Conservation (phyloP, 805 yeast species). For the Tetrapisispora taiwanensis region DNA sequence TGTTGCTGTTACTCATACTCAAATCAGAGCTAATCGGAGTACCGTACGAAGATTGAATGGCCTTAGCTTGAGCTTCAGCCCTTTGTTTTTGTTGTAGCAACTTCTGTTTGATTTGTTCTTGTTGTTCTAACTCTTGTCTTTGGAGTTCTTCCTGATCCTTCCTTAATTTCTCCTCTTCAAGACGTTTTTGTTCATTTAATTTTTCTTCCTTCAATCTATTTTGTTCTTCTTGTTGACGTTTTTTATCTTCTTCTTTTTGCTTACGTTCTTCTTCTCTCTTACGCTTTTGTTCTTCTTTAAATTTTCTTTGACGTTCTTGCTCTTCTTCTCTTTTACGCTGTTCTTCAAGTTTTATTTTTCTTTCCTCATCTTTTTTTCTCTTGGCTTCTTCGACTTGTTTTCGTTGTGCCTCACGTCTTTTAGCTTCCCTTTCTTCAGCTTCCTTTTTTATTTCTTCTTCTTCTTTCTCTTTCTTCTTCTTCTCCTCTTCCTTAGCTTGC, state of each 20-base stretch:
- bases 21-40: neutral
- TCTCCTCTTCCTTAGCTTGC: slow-evolving; percentile 53
- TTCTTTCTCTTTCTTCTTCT: slow-evolving; percentile 45
- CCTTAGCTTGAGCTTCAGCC: neutral
- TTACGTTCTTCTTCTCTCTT: slow-evolving; percentile 32
- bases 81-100: neutral
- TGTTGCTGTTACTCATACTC: neutral
- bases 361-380: slow-evolving; percentile 32
- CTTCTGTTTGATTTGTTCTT: neutral
- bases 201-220: slow-evolving; percentile 20
- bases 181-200: slow-evolving; percentile 20
- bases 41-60: slow-evolving; percentile 2
- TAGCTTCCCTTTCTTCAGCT: slow-evolving; percentile 35
- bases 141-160: slow-evolving; percentile 11
- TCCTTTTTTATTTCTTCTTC: slow-evolving; percentile 37
- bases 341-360: slow-evolving; percentile 33
- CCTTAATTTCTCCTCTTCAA: slow-evolving; percentile 15
- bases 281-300: slow-evolving; percentile 32
- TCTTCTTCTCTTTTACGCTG: slow-evolving; percentile 34
- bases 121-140: neutral
- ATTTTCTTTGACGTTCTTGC: slow-evolving; percentile 30
- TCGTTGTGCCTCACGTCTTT: slow-evolving; percentile 31
- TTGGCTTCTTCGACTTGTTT: slow-evolving; percentile 34
- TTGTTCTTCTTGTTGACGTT: slow-evolving; percentile 22
- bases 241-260: slow-evolving; percentile 23